Conservation (phyloP, 306 rosid genomes). For the Pyrus betulifolia region DNA sequence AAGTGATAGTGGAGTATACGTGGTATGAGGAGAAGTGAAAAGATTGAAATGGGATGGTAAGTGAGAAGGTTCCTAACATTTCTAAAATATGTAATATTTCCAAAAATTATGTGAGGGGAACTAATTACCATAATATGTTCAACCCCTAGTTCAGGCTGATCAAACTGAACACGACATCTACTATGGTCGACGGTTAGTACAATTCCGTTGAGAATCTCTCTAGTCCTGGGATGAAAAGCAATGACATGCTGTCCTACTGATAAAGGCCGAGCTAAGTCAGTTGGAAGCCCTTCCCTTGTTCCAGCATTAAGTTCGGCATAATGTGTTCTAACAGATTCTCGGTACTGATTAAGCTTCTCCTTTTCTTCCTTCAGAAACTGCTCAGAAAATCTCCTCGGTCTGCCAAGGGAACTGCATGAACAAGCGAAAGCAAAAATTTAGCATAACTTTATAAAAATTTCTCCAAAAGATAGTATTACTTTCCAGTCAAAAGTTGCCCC, state of each 20-base stretch:
- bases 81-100: no score
- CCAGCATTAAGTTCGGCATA: constrained; percentile 85
- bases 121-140: constrained; percentile 67
- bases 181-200: constrained; percentile 63
- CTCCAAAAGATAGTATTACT: constrained; percentile 7
- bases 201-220: constrained; percentile 81
- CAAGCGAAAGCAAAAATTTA: constrained; percentile 13
- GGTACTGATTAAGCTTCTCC: constrained; percentile 75
- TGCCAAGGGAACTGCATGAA: constrained; percentile 86
- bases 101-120: constrained; percentile 10
- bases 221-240: constrained; percentile 70
- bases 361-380: constrained; percentile 79
- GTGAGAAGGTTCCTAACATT: no score
- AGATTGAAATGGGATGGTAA: no score
- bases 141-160: constrained; percentile 71
- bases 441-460: constrained; percentile 9
- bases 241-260: constrained; percentile 74
- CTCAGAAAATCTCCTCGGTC: constrained; percentile 83
- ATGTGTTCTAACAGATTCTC: constrained; percentile 79
- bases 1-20: no score
- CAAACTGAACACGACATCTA: constrained; percentile 76
- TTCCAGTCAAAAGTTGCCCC: not conserved
- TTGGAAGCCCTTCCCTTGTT: constrained; percentile 79
- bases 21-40: no score
- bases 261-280: constrained; percentile 83